A percentile compares a stretch with the other conserved stretches of the same genome.
These are phyloP conservation scores for Colletotrichum euphorbiae DNA, from an alignment of 2,329 filamentous ascomycete genomes.

Conservation along the genomic window DNA sequence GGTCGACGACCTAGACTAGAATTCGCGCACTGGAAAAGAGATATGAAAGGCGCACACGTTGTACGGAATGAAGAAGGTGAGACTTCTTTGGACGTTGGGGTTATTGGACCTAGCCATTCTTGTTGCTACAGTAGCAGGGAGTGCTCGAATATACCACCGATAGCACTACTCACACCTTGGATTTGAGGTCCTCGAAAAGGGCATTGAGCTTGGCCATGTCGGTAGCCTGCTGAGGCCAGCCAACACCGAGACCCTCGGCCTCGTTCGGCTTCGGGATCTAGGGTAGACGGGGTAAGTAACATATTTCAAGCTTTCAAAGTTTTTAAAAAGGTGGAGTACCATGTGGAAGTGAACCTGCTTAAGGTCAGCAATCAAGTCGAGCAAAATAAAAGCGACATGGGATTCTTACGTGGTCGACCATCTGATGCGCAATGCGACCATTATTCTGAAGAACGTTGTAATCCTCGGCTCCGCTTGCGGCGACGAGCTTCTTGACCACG, in stretches of 20 bases:
- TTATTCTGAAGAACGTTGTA: constrained; percentile 99
- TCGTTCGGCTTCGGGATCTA: constrained; percentile 95
- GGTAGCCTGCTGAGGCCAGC: constrained; percentile 80
- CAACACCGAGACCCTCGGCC: constrained; percentile 80
- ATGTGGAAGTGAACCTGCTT: constrained; percentile 90
- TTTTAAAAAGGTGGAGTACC: constrained; percentile 58
- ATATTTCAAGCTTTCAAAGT: neutral
- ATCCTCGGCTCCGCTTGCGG: constrained; percentile 79
- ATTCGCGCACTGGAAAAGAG: neutral
- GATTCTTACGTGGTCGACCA: constrained; percentile 84
- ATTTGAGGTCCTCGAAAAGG: constrained; percentile 84
- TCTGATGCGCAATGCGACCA: constrained; percentile 88
- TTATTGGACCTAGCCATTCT: constrained; percentile 38
- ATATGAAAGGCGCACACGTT: neutral
- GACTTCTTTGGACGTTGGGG: neutral
- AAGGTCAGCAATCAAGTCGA: constrained; percentile 19
- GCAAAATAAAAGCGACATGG: neutral
- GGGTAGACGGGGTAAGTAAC: constrained; percentile 12
- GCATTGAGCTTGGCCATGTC: constrained; percentile 88
- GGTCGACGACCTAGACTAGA: constrained; percentile 60
- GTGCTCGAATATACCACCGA: constrained; percentile 6
- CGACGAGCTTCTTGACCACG: constrained; percentile 87
- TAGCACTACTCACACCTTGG: constrained; percentile 75
- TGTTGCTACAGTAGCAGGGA: neutral
- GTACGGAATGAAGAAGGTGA: neutral